phyloP scores from a whole-genome alignment of 139 green algal genomes.

The Dunaliella primolecta region DNA sequence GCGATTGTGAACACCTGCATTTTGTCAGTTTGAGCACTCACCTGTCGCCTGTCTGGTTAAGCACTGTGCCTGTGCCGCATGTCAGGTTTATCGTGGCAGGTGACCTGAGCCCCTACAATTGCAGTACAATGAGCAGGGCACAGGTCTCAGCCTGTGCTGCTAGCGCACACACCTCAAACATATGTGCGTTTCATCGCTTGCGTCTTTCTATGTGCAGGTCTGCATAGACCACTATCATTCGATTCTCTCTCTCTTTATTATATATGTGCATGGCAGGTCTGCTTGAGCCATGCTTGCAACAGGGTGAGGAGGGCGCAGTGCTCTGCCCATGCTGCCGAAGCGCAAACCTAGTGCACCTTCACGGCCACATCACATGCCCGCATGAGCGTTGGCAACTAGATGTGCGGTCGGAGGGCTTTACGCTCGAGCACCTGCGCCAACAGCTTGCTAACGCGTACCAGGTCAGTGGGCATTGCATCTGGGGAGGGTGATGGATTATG shows the following conservation, averaged over 20 bases:
- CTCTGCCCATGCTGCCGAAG: constrained; percentile 32
- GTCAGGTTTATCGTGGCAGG: no score
- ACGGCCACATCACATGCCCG: constrained; percentile 32
- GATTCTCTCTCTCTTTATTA: background rate
- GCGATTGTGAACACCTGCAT: no score
- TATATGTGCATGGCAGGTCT: no score
- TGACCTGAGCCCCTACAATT: no score
- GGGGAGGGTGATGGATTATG: background rate
- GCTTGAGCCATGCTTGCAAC: background rate
- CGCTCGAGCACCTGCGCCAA: constrained; percentile 17
- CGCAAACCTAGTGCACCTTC: constrained; percentile 16
- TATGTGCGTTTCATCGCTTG: background rate
- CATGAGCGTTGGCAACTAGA: constrained; percentile 35
- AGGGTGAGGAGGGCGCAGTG: background rate
- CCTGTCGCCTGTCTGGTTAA: no score
- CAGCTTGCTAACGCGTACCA: constrained; percentile 15
- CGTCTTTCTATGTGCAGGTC: no score
- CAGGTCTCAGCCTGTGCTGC: background rate
- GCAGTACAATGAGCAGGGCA: background rate
- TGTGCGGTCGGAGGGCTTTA: constrained; percentile 21
- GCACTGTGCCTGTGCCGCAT: no score
- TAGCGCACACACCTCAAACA: background rate
- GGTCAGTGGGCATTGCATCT: background rate
- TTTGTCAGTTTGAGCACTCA: no score
- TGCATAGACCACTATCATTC: no score